Conservation (phyloP, 2,329 filamentous ascomycete species). For the Fusarium palustre region DNA sequence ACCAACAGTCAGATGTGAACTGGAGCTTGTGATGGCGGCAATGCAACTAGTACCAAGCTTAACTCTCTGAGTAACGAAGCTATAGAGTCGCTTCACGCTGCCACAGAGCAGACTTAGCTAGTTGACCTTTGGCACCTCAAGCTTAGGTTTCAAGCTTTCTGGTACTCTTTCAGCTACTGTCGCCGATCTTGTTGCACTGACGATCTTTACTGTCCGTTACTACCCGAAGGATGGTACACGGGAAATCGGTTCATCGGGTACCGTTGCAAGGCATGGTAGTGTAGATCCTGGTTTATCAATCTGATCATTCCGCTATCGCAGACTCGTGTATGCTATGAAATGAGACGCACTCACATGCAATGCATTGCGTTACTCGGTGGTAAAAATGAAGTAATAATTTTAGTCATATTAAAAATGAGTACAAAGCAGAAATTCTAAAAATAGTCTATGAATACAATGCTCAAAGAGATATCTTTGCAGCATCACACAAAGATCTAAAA, state of each 20-base stretch:
- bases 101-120: too few relatives aligned
- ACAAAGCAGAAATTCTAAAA: neutral
- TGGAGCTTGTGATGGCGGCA: neutral
- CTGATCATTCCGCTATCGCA: constrained; percentile 5
- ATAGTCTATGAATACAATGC: neutral
- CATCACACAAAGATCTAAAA: constrained; percentile 29
- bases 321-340: neutral
- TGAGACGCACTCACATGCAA: neutral
- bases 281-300: neutral
- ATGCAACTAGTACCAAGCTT: neutral
- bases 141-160: too few relatives aligned
- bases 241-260: neutral
- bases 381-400: neutral
- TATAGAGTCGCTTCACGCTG: neutral
- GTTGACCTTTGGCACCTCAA: too few relatives aligned
- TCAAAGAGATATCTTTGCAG: constrained; percentile 14
- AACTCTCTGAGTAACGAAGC: neutral
- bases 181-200: neutral
- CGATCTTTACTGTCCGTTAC: neutral
- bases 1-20: neutral
- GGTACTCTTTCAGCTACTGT: neutral
- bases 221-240: neutral
- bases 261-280: neutral
- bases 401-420: neutral
- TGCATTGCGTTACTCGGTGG: neutral